Evolutionary conservation across 345 rosid species (phyloP).

Genomic region (Iberis pinnata): DNA sequence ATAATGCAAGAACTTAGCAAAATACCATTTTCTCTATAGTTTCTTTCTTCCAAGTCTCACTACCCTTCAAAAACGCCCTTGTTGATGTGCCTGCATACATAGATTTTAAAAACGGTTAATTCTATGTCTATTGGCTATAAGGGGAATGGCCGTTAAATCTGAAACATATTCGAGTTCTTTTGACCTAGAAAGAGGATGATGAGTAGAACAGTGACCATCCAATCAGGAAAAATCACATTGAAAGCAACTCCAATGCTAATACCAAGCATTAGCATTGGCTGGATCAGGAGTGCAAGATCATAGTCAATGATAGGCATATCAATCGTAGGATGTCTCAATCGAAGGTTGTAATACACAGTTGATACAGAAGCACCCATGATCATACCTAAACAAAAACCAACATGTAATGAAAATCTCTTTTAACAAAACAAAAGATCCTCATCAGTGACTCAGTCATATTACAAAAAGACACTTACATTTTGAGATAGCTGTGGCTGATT

Average conservation of each 20-base stretch:
- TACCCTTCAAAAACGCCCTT: slow-evolving; percentile 77
- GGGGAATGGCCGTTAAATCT: not conserved
- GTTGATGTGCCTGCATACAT: slow-evolving; percentile 60
- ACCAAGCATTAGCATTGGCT: slow-evolving; percentile 85
- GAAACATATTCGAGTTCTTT: not conserved
- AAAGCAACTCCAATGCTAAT: slow-evolving; percentile 73
- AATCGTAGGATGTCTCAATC: slow-evolving; percentile 64
- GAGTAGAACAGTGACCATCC: slow-evolving; percentile 80
- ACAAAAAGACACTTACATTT: slow-evolving; percentile 46
- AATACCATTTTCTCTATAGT: slow-evolving; percentile 53
- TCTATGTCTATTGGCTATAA: not conserved
- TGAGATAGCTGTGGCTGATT: slow-evolving; percentile 74
- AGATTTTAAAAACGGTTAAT: not conserved
- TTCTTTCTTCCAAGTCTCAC: slow-evolving; percentile 81
- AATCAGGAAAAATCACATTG: slow-evolving; percentile 68
- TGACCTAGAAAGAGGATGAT: slow-evolving; percentile 74
- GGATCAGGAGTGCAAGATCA: slow-evolving; percentile 70
- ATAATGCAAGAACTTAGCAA: not conserved
- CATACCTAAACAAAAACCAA: slow-evolving; percentile 44
- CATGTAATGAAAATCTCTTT: no score
- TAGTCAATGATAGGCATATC: slow-evolving; percentile 77
- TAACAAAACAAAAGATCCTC: no score
- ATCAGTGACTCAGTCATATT: not conserved
- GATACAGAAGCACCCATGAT: slow-evolving; percentile 81
- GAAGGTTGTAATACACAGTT: slow-evolving; percentile 72